phyloP scores from a whole-genome alignment of 2,329 filamentous ascomycete genomes.

The Alternaria sp. region DNA sequence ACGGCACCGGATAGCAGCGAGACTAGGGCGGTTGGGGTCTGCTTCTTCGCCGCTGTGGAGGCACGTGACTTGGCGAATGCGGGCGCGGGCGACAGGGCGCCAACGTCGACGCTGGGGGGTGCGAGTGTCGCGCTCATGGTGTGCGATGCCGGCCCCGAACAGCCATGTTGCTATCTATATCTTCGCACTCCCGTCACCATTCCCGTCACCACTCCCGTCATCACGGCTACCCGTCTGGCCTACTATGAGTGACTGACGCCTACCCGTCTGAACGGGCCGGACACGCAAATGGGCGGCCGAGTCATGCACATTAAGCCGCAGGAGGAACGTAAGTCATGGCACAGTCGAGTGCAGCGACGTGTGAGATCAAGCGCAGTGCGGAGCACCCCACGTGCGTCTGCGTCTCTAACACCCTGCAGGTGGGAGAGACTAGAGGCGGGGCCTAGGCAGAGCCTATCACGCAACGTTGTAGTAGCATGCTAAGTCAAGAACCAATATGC shows the following conservation, averaged over 20 bases:
- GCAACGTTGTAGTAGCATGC: neutral
- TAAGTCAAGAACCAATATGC: slow-evolving; percentile 12
- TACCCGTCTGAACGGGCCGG: neutral
- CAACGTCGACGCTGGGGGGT: neutral
- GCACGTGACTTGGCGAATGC: neutral
- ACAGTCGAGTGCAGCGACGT: neutral
- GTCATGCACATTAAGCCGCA: neutral
- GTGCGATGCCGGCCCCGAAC: neutral
- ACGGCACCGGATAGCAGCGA: slow-evolving; percentile 60
- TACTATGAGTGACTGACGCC: neutral
- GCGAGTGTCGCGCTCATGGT: neutral
- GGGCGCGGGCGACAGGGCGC: neutral
- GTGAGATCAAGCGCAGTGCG: neutral
- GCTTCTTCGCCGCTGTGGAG: neutral
- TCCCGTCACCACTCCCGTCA: neutral
- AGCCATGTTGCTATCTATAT: neutral
- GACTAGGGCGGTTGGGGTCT: slow-evolving; percentile 11
- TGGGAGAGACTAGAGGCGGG: neutral
- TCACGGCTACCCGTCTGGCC: neutral
- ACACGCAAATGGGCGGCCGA: neutral
- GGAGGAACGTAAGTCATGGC: neutral
- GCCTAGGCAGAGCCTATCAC: neutral
- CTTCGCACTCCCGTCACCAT: neutral
- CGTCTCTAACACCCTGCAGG: neutral
- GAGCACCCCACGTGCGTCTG: neutral